phyloP scores from a whole-genome alignment of 2,329 filamentous ascomycete species.

The Gliomastix tumulicola region DNA sequence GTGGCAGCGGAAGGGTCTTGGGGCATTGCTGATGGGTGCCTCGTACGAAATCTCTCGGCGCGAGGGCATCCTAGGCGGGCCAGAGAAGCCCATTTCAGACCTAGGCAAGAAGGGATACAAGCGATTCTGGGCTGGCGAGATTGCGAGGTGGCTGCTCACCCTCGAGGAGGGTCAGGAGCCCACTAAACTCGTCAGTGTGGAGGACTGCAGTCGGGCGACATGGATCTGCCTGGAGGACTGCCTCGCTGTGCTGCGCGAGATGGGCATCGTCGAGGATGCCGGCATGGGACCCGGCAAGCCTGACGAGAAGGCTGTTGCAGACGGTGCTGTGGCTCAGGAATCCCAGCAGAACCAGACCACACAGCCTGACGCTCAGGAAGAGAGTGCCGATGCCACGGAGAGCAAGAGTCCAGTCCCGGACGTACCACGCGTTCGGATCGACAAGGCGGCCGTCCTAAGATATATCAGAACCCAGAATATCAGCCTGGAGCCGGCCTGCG shows the following conservation, averaged over 20 bases:
- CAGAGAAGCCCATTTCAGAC: slow-evolving; percentile 88
- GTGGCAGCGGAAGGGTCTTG: slow-evolving; percentile 86
- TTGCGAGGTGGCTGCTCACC: slow-evolving; percentile 60
- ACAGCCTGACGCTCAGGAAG: not conserved
- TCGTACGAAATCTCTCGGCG: slow-evolving; percentile 86
- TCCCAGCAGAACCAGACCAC: slow-evolving; percentile 14
- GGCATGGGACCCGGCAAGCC: slow-evolving; percentile 36
- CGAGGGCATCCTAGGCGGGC: slow-evolving; percentile 79
- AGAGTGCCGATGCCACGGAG: not conserved
- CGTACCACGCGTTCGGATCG: slow-evolving; percentile 41
- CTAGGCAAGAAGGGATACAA: slow-evolving; percentile 77
- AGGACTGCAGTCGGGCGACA: slow-evolving; percentile 67
- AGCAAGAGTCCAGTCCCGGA: no score
- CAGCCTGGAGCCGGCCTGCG: slow-evolving; percentile 59
- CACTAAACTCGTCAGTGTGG: slow-evolving; percentile 51
- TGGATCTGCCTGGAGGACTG: slow-evolving; percentile 86
- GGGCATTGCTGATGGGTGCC: slow-evolving; percentile 82
- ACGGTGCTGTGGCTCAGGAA: slow-evolving; percentile 16
- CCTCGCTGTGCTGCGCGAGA: slow-evolving; percentile 67
- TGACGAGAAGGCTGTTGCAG: slow-evolving; percentile 7
- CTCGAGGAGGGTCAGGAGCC: slow-evolving; percentile 20
- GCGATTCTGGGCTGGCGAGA: slow-evolving; percentile 79
- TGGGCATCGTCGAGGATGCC: slow-evolving; percentile 63
- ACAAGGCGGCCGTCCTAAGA: slow-evolving; percentile 50
- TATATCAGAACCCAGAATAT: slow-evolving; percentile 62